phyloP scores from a whole-genome alignment of 805 yeast species.

The Starmerella scarabaei region DNA sequence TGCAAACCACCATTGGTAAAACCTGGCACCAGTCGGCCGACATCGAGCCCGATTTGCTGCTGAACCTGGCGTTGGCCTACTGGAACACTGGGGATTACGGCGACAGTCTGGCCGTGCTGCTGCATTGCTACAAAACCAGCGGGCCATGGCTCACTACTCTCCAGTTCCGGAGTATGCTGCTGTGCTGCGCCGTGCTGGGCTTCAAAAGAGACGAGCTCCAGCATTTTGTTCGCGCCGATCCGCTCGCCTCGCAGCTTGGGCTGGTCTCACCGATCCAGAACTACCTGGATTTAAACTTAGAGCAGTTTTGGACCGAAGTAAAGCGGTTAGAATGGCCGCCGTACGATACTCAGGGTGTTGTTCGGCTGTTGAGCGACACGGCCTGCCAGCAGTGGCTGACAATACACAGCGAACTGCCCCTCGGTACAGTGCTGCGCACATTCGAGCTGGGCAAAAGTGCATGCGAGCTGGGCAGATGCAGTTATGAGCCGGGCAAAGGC shows the following conservation, averaged over 20 bases:
- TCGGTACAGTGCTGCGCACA: background rate
- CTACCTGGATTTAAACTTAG: conserved; percentile 1
- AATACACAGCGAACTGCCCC: conserved; percentile 4
- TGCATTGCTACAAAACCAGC: background rate
- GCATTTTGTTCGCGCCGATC: conserved; percentile 5
- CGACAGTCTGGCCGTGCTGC: conserved; percentile 7
- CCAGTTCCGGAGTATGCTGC: conserved; percentile 8
- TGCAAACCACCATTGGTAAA: conserved; percentile 1
- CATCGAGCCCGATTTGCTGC: background rate
- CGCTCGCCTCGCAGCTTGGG: background rate
- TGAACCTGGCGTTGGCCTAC: conserved; percentile 11
- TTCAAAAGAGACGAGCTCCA: conserved; percentile 6
- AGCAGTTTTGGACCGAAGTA: conserved; percentile 1
- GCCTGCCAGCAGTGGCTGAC: conserved; percentile 6
- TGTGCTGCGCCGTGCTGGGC: conserved; percentile 6
- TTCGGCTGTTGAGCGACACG: background rate
- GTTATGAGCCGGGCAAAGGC: no score
- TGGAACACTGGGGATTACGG: conserved; percentile 10
- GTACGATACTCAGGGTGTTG: background rate
- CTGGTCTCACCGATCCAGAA: background rate
- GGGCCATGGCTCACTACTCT: conserved; percentile 8
- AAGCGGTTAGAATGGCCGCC: background rate
- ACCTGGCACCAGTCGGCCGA: background rate
- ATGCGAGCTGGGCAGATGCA: no score
- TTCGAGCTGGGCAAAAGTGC: background rate